Evolutionary conservation across 108 stramenopile genomes (phyloP).

Genomic region (Skeletonema costatum): DNA sequence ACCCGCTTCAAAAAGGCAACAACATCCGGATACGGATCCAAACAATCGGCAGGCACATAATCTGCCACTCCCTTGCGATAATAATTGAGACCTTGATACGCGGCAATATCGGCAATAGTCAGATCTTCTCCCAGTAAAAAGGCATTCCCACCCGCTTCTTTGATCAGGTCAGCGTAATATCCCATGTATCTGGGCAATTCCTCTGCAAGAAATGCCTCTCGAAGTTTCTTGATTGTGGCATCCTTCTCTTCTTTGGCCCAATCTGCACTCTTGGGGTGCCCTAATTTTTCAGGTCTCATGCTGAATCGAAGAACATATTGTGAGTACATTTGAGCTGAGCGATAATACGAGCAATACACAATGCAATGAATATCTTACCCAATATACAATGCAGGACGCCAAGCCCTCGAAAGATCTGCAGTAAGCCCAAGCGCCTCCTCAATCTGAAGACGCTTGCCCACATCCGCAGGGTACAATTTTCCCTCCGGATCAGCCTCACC

Average conservation of each 20-base stretch:
- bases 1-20: conserved; percentile 45
- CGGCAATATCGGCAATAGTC: conserved; percentile 75
- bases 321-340: too few species aligned
- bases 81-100: conserved; percentile 35
- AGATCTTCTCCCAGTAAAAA: conserved; percentile 43
- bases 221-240: conserved; percentile 47
- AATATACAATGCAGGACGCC: conserved; percentile 48
- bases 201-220: conserved; percentile 47
- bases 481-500: conserved; percentile 39
- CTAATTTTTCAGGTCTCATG: conserved; percentile 58
- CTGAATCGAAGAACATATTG: too few species aligned
- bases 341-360: too few species aligned
- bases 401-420: conserved; percentile 59
- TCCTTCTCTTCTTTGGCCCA: conserved; percentile 61
- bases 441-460: conserved; percentile 40
- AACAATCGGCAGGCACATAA: conserved; percentile 57
- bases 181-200: conserved; percentile 59
- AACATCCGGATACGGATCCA: conserved; percentile 51
- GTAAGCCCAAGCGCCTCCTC: conserved; percentile 67
- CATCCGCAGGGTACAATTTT: conserved; percentile 59
- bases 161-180: conserved; percentile 40
- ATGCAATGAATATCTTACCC: not conserved
- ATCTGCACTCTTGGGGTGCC: conserved; percentile 52
- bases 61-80: conserved; percentile 65
- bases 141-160: conserved; percentile 37